Base-by-base conservation (phyloP, 805 yeast species). In the Starmerella roubikii region DNA sequence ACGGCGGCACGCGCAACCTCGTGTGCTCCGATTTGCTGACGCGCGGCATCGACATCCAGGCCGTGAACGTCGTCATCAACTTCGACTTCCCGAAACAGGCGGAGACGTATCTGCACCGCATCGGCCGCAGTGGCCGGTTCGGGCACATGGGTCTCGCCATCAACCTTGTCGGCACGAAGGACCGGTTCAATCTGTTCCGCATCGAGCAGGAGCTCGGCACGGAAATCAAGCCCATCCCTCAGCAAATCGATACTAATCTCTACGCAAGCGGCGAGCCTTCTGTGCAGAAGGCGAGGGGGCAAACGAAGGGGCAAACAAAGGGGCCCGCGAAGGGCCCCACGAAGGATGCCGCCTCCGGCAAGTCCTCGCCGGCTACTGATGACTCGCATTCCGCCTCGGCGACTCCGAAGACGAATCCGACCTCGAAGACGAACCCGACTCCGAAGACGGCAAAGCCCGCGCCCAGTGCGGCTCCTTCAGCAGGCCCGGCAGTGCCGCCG, bases 11-110 rank as follows among this genome's bases (percentile, higher is more conserved):
- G 56, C 79, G 98, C 66, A 91, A 91, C 57, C 70, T 91, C 55
- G 98, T 91, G 30, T 91, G 98, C 65, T 82, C 97, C 1, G 98
- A 91, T 65, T 69, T 91, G 46, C 72, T 91, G 48, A 88, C 97
- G 23, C 81, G 97, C 70, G 97, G 98, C 72, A 91, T 91, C 54
- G 98, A 91, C 69, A 88, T 91, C 54, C 97, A 91, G 64, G 97
- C 97, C 6, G 98, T 91, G 48, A 91, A 91, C 57, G 97, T 91
- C 34, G 98, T 91, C 35, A 82, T 91, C 54, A 91, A 91, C 66
- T 91, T 91, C 59, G 98, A 91, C 61, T 91, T 91, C 78, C 98
- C 98, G 45, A 88, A 88, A 61, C 84, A 79, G 38, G 96, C 97
- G 7, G 98, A 91, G 62, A 91, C 97, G 30, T 91, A 91, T 59